Evolutionary conservation across 192 early-diverging fungal genomes (phyloP).

Genomic region (Rhizoclosmatium globosum): DNA sequence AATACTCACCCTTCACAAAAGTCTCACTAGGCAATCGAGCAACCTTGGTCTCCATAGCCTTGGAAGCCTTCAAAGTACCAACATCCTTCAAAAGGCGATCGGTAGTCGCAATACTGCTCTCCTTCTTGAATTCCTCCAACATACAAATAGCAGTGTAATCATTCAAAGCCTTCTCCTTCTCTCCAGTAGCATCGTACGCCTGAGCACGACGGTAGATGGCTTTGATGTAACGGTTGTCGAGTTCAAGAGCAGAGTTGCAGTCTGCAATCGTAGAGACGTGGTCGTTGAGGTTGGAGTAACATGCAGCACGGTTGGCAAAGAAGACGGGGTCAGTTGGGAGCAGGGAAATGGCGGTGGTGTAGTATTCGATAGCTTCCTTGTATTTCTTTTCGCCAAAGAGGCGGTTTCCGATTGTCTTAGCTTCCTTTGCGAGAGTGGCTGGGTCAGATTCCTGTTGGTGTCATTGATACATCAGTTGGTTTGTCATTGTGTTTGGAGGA

Average conservation of each 20-base stretch:
- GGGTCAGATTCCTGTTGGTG: too few species aligned
- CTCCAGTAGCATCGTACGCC: too few species aligned
- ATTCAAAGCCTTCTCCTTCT: too few species aligned
- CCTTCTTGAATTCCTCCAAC: too few species aligned
- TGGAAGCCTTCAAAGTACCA: too few species aligned
- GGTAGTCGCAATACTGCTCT: too few species aligned
- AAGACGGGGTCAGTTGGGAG: constrained; percentile 71
- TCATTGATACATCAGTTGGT: too few species aligned
- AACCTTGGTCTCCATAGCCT: too few species aligned
- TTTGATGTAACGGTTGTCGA: constrained; percentile 89
- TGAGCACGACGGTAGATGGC: constrained; percentile 77
- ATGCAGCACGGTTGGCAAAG: constrained; percentile 95
- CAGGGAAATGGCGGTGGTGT: constrained; percentile 75
- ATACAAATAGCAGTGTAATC: too few species aligned
- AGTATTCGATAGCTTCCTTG: constrained; percentile 84
- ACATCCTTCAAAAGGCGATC: too few species aligned
- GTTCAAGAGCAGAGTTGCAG: constrained; percentile 76
- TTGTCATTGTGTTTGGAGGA: too few species aligned
- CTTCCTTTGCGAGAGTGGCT: constrained; percentile 1
- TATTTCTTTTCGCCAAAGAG: constrained; percentile 84
- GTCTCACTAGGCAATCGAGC: too few species aligned
- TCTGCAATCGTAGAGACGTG: constrained; percentile 83
- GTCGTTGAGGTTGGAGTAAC: constrained; percentile 78
- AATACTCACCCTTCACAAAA: constrained; percentile 75
- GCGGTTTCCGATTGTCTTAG: constrained; percentile 83